phyloP scores from a whole-genome alignment of 2,329 filamentous ascomycete genomes.

The Verticillium nonalfalfae region DNA sequence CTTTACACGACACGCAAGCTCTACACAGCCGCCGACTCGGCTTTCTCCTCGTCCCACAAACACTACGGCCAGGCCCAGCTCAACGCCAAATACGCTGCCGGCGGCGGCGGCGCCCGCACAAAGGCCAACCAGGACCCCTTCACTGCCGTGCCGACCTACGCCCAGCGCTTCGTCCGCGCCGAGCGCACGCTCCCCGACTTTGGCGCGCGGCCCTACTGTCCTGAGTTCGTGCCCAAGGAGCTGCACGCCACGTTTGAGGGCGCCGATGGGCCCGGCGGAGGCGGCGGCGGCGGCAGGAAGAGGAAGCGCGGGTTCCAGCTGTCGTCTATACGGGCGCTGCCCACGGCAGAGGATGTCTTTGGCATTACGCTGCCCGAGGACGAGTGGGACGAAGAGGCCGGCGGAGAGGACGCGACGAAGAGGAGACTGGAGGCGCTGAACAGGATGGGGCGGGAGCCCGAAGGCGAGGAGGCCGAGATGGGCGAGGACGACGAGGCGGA shows the following conservation, averaged over 20 bases:
- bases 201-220: constrained; percentile 39
- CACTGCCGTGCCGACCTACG: constrained; percentile 51
- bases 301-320: constrained; percentile 37
- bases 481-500: constrained; percentile 42
- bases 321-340: constrained; percentile 39
- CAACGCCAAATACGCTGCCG: constrained; percentile 45
- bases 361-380: constrained; percentile 18
- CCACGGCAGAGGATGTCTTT: constrained; percentile 45
- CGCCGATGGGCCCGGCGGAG: constrained; percentile 20
- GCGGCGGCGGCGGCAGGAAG: constrained; percentile 1
- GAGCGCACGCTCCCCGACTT: constrained; percentile 50
- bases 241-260: constrained; percentile 49
- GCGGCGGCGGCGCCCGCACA: constrained; percentile 30
- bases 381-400: constrained; percentile 14
- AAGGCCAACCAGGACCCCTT: constrained; percentile 53
- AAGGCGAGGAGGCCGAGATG: constrained; percentile 36
- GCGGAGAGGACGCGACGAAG: constrained; percentile 21
- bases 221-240: constrained; percentile 49
- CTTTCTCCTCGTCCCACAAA: constrained; percentile 31
- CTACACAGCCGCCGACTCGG: constrained; percentile 13
- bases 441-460: constrained; percentile 32
- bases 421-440: constrained; percentile 38
- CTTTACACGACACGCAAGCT: constrained; percentile 49
- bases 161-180: constrained; percentile 44
- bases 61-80: constrained; percentile 52